Percentiles rank a stretch among this genome's conserved stretches.
Evolutionary conservation across 1,284 basidiomycete genomes (phyloP).

Genomic region (Meripilus lineatus): DNA sequence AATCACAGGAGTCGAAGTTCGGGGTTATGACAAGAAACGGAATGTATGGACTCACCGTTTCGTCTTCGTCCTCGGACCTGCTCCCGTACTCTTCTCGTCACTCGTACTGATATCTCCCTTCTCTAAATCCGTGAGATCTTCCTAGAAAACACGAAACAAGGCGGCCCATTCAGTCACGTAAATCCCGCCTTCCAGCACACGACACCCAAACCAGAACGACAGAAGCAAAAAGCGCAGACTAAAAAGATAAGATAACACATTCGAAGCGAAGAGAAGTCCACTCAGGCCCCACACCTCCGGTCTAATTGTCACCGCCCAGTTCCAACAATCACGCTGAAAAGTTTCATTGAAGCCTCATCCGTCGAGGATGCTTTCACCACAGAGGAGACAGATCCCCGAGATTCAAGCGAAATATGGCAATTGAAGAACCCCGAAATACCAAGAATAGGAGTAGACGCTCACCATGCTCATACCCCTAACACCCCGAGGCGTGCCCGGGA

Average conservation of each 20-base stretch:
- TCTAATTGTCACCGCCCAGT: too few relatives aligned
- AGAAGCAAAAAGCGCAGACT: too few relatives aligned
- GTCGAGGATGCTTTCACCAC: too few relatives aligned
- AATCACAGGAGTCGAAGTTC: not conserved
- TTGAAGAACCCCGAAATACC: not conserved
- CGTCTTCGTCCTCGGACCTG: conserved; percentile 20
- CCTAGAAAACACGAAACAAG: conserved; percentile 7
- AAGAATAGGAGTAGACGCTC: conserved; percentile 2
- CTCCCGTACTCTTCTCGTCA: conserved; percentile 12
- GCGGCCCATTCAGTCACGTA: too few relatives aligned
- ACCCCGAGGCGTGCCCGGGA: conserved; percentile 26
- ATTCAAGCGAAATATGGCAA: not conserved
- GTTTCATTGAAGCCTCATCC: too few relatives aligned
- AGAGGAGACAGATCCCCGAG: not conserved
- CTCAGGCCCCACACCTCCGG: too few relatives aligned
- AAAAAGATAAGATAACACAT: too few relatives aligned
- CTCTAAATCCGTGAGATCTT: conserved; percentile 31
- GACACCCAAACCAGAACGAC: too few relatives aligned
- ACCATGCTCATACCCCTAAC: conserved; percentile 21
- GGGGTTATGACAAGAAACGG: not conserved
- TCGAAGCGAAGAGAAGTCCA: too few relatives aligned
- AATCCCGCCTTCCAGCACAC: too few relatives aligned
- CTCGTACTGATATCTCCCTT: conserved; percentile 25
- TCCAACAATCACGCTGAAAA: too few relatives aligned
- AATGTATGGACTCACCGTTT: conserved; percentile 11